Evolutionary conservation across 164 flowering plant species (phyloP), one percentile per base, ranked within the genome.

Genomic region (Stephania japonica): DNA sequence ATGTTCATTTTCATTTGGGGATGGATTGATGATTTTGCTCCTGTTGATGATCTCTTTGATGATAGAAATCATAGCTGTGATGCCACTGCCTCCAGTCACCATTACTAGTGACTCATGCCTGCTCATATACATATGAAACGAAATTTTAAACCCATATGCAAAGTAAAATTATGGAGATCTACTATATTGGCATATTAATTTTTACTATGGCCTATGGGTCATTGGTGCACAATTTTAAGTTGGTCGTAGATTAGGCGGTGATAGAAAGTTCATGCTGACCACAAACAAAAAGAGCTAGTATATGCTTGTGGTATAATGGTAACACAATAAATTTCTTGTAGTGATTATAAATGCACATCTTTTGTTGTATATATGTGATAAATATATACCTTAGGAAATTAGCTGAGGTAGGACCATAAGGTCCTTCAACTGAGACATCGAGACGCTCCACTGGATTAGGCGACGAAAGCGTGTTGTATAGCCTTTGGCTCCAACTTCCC

Each of bases 81-180:
- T 87, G 71, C 98, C 98, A 75, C 96, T 90, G 4, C 98, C 96
- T 72, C 96, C 98, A 72, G 92, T 84, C 38, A 93, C 84, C 96
- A 91, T 85, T 79, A 92, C 94, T 5, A 94, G 82, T 9, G 69
- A 81, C 67, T 92, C 93, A 69, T 90, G 87, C 86, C 98, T 94
- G 85, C 79, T 77, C 10, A 12, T 42, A 70, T 68, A 19, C 24
- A 13, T 26, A 23, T 65, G 14, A 47, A 47, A 21, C 8, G 18
- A 9, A 65, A 4, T 32, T 32, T 32, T 32, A 32, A 32, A 32
- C 38, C 38, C n/a, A n/a, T n/a, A n/a, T n/a, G n/a, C n/a, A n/a
- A n/a, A n/a, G n/a, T n/a, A n/a, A n/a, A n/a, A n/a, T n/a, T n/a
- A n/a, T n/a, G n/a, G n/a, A n/a, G n/a, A n/a, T n/a, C n/a, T n/a